phyloP scores from a whole-genome alignment of 2,329 filamentous ascomycete genomes.

The Ampelomyces quisqualis region DNA sequence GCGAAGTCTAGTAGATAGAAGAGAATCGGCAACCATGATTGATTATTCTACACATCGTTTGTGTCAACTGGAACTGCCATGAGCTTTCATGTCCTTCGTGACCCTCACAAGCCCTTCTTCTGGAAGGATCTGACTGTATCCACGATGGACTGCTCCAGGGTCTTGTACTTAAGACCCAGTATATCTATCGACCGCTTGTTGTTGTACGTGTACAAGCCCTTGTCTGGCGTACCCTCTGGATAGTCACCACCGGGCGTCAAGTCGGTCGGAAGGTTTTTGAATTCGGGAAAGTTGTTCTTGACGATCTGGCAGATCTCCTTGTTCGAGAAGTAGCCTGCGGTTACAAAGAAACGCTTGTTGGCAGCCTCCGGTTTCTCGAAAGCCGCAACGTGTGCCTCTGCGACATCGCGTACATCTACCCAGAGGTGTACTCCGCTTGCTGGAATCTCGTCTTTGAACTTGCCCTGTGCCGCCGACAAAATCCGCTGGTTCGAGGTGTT shows the following conservation, averaged over 20 bases:
- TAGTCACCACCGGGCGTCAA: constrained; percentile 48
- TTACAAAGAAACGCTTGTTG: constrained; percentile 64
- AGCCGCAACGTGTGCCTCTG: constrained; percentile 63
- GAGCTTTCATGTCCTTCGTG: too few species aligned
- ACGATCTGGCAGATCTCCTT: constrained; percentile 60
- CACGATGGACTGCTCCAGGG: constrained; percentile 59
- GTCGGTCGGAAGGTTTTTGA: constrained; percentile 52
- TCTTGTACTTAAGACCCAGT: constrained; percentile 61
- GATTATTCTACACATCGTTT: too few species aligned
- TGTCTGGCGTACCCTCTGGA: constrained; percentile 49
- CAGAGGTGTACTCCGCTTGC: constrained; percentile 57
- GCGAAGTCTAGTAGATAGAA: constrained; percentile 10
- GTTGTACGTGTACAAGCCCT: constrained; percentile 50
- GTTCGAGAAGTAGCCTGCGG: constrained; percentile 61
- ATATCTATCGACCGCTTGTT: constrained; percentile 57
- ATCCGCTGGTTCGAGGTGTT: constrained; percentile 74
- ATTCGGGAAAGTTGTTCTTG: constrained; percentile 56
- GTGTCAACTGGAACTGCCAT: too few species aligned
- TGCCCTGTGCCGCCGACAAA: constrained; percentile 63
- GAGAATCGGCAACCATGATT: too few species aligned
- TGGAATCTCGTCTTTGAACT: constrained; percentile 58
- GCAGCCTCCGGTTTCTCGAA: constrained; percentile 58
- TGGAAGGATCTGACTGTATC: constrained; percentile 67
- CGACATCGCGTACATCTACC: constrained; percentile 58
- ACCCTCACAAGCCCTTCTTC: constrained; percentile 49